Evolutionary conservation across 1,284 basidiomycete genomes (phyloP).

Genomic region (Phylloporus gajari): DNA sequence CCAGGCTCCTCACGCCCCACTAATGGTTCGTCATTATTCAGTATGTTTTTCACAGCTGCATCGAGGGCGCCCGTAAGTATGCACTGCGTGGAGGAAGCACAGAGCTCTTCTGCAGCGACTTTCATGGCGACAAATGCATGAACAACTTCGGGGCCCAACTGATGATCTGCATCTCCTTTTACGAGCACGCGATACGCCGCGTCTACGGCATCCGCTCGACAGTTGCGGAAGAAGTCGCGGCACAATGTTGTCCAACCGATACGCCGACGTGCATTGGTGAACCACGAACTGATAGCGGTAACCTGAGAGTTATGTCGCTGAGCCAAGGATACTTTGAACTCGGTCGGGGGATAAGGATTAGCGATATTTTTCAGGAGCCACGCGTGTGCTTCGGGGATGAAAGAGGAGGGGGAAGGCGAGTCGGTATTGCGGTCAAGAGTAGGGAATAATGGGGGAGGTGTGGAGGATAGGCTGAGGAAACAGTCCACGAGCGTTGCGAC

Average conservation of each 20-base stretch:
- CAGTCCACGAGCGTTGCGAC: too few species aligned
- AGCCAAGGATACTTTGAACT: neutral
- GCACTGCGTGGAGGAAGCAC: neutral
- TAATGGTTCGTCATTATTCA: neutral
- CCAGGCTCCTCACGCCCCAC: neutral
- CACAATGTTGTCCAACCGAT: conserved; percentile 61
- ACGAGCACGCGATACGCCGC: conserved; percentile 45
- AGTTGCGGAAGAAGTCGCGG: conserved; percentile 48
- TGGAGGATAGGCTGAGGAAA: too few species aligned
- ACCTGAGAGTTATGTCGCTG: neutral
- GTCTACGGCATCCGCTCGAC: conserved; percentile 48
- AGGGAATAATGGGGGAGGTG: too few species aligned
- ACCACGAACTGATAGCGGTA: conserved; percentile 43
- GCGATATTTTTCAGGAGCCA: neutral
- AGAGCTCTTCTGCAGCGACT: neutral
- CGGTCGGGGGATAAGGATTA: neutral
- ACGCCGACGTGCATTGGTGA: conserved; percentile 54
- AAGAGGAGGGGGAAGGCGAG: neutral
- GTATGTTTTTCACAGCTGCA: neutral
- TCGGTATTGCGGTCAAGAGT: too few species aligned
- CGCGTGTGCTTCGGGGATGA: neutral
- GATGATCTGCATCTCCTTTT: neutral
- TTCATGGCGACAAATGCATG: neutral
- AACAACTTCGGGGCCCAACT: neutral
- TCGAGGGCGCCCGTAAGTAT: neutral